These are phyloP conservation scores for Austropuccinia psidii DNA, from an alignment of 1,284 basidiomycete species.

Conservation along the genomic window DNA sequence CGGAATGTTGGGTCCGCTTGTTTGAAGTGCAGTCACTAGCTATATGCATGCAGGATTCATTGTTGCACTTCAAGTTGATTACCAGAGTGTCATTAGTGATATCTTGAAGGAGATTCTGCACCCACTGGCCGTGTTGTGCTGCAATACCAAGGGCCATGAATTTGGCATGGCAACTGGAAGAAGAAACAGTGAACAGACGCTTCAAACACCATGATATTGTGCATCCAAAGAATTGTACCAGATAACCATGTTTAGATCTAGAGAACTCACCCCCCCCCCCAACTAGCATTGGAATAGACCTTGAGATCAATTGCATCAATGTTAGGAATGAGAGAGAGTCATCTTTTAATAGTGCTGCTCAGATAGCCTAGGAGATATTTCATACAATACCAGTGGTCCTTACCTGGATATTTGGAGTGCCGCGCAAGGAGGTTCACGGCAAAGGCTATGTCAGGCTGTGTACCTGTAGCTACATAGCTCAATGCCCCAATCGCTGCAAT, in stretches of 20 bases:
- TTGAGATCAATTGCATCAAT: not conserved
- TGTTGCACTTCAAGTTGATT: too few species aligned
- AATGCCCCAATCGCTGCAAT: not conserved
- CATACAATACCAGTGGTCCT: not conserved
- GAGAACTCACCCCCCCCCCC: not conserved
- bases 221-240: too few species aligned
- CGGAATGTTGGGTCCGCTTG: too few species aligned
- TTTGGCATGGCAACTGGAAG: slow-evolving; percentile 4
- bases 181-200: not conserved
- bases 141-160: not conserved
- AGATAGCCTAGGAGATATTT: not conserved
- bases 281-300: not conserved
- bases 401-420: not conserved
- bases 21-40: too few species aligned
- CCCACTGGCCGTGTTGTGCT: too few species aligned
- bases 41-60: too few species aligned
- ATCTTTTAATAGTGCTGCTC: not conserved
- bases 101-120: too few species aligned
- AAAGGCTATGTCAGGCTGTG: not conserved
- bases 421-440: not conserved
- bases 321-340: not conserved
- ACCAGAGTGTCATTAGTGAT: too few species aligned
- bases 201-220: not conserved
- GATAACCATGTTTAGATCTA: not conserved
- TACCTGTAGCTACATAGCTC: not conserved